Evolutionary conservation across 306 rosid genomes (phyloP).

Genomic region (Malus sylvestris): DNA sequence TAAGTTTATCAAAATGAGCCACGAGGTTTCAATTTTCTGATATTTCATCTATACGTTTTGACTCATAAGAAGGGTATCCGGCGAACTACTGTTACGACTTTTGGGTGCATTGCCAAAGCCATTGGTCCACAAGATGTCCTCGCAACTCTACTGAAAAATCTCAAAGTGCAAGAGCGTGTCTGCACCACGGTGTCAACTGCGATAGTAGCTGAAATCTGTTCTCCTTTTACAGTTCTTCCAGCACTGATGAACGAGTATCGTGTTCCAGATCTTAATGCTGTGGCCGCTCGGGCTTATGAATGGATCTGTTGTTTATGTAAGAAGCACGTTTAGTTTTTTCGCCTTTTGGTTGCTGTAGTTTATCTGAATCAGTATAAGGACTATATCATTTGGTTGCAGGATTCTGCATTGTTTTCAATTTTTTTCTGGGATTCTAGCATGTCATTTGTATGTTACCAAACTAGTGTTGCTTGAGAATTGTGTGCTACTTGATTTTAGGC

Average conservation of each 20-base stretch:
- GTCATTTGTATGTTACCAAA: neutral
- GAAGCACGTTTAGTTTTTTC: neutral
- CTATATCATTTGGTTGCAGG: too few species aligned
- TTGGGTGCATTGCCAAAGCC: conserved; percentile 90
- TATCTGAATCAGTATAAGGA: neutral
- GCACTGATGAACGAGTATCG: conserved; percentile 96
- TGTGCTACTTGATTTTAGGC: neutral
- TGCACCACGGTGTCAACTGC: conserved; percentile 96
- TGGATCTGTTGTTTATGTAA: neutral
- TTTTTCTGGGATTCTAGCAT: too few species aligned
- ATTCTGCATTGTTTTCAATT: too few species aligned
- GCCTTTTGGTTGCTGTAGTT: neutral
- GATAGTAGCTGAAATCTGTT: conserved; percentile 92
- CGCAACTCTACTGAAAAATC: conserved; percentile 77
- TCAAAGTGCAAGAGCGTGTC: conserved; percentile 92
- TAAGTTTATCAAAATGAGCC: too few species aligned
- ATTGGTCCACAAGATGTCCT: conserved; percentile 92
- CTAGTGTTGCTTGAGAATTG: neutral
- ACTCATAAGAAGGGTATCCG: conserved; percentile 92
- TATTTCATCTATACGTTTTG: too few species aligned
- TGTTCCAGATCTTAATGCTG: conserved; percentile 76
- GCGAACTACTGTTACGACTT: conserved; percentile 84
- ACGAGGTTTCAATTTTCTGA: too few species aligned
- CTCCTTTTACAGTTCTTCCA: conserved; percentile 87
- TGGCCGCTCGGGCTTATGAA: neutral